Conservation (phyloP, 257 asterid species). For the Fraxinus americana region DNA sequence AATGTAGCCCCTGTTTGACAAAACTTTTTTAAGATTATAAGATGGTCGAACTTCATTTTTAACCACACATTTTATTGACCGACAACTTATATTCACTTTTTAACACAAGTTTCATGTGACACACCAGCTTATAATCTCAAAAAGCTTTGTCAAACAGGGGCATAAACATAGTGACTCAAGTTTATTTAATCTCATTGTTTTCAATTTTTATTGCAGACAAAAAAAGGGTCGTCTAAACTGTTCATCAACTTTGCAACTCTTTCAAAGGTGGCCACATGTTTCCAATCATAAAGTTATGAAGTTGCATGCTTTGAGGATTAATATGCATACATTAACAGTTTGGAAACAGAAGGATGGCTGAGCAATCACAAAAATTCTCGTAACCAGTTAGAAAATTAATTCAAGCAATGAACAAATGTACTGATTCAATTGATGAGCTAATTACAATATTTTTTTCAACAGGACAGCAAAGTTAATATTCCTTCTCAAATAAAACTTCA, state of each 20-base stretch:
- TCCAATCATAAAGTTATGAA: not conserved
- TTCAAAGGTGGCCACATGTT: not conserved
- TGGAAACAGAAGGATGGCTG: not conserved
- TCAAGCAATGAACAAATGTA: not conserved
- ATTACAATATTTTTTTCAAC: not conserved
- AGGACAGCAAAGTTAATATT: not conserved
- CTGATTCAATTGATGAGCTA: not conserved
- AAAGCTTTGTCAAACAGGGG: too few relatives aligned
- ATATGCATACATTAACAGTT: not conserved
- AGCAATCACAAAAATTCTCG: not conserved
- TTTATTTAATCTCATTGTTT: not conserved
- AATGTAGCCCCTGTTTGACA: not conserved
- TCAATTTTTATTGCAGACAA: not conserved
- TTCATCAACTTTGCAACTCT: not conserved
- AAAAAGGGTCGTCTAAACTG: not conserved
- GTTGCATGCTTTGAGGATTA: not conserved
- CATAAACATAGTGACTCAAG: not conserved
- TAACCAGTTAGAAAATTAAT: not conserved
- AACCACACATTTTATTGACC: too few relatives aligned
- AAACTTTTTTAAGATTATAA: too few relatives aligned
- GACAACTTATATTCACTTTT: too few relatives aligned
- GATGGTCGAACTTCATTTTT: too few relatives aligned
- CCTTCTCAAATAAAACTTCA: slow-evolving; percentile 12
- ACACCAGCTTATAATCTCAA: too few relatives aligned
- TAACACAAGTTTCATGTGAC: too few relatives aligned